Base-by-base conservation (phyloP, 257 asterid species). In the Hygrophila difformis region DNA sequence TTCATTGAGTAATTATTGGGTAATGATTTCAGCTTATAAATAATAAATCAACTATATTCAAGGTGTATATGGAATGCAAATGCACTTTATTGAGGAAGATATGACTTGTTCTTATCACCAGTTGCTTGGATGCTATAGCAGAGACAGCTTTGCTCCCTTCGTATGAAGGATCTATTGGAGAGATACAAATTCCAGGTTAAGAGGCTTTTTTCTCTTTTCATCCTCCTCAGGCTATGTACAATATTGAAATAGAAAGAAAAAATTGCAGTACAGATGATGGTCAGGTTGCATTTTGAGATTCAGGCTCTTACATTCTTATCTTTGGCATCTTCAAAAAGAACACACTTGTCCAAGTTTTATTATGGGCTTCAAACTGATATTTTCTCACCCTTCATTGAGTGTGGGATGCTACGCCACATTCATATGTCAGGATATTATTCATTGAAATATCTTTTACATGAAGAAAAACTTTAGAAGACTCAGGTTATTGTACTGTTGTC, bases 141-240 rank as follows among this genome's bases (percentile, higher is more conserved):
- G 87, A 77, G 63, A 59, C 60, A 49, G 79, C 82, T 48, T 53
- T 69, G 60, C 68, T 73, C 49, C 92, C 92, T 2, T 60, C 81
- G 46, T 85, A 61, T 72, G 59, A 45, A 55, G 88, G 87, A 49
- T 62, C 65, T 39, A 71, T 89, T 66, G 85, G 92, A 55, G 87
- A 65, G 55, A 68, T 78, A 59, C 65, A 42, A 53, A 71, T 86
- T 68, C 79, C 93, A 17, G 93, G 98, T 78, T 55, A 43, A 63
- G 43, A 34, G 44, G 33, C 34, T 22, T 23, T 38, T 43, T 18
- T 34, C 19, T 41, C 5, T 53, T 17, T 40, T 24, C 31, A 51
- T 57, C 37, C 55, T 49, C 24, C 46, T 43, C 22, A 14, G 50
- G 40, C 19, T 12, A 44, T 4, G 10, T 3, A 0, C 8, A 37